Conservation (phyloP, 2,329 filamentous ascomycete species). For the Geosmithia putterillii region DNA sequence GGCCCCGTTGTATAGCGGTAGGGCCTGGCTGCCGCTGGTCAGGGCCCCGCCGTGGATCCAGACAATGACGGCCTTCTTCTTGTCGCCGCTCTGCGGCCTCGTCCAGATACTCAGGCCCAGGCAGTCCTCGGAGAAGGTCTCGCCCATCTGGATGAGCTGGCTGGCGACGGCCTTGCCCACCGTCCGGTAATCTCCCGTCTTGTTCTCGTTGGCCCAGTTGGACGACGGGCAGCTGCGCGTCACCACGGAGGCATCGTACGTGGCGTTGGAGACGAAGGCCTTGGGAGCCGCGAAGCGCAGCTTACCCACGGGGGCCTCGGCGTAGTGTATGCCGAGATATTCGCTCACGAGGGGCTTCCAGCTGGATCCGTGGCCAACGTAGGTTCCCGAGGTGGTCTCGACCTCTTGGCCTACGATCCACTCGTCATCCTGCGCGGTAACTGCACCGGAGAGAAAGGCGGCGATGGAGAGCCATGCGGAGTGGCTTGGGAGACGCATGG, state of each 20-base stretch:
- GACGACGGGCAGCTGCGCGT: conserved; percentile 14
- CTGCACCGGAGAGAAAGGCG: background rate
- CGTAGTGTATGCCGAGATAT: conserved; percentile 35
- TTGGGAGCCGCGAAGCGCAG: conserved; percentile 29
- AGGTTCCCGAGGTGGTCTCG: background rate
- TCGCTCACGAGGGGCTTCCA: conserved; percentile 52
- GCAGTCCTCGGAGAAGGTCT: conserved; percentile 18
- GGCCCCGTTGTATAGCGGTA: conserved; percentile 36
- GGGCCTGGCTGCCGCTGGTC: conserved; percentile 25
- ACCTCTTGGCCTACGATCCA: background rate
- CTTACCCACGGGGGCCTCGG: conserved; percentile 38
- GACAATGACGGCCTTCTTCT: conserved; percentile 10
- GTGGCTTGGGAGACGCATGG: background rate
- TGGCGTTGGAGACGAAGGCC: conserved; percentile 5
- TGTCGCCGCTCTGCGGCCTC: conserved; percentile 9
- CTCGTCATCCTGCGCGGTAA: background rate
- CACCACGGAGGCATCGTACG: conserved; percentile 9
- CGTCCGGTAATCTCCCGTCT: background rate
- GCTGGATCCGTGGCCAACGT: conserved; percentile 15
- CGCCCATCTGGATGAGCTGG: conserved; percentile 10
- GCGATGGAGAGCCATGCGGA: background rate
- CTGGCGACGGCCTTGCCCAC: background rate
- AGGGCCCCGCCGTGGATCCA: conserved; percentile 23
- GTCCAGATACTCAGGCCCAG: conserved; percentile 20
- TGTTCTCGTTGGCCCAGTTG: conserved; percentile 4